Conservation (phyloP, 73 alveolate genomes). For the Tetrahymena malaccensis region DNA sequence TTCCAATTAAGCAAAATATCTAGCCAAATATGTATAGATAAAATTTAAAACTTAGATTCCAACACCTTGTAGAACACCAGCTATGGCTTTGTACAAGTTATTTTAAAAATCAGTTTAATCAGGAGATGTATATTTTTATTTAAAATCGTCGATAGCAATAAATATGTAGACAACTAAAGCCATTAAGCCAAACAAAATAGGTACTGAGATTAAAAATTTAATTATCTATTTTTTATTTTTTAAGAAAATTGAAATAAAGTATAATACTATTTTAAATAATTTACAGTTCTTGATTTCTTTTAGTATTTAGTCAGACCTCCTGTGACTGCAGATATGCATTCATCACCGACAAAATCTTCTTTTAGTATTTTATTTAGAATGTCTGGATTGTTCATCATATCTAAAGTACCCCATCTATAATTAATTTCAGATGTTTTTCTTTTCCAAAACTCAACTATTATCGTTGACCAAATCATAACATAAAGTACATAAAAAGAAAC, state of each 20-base stretch:
- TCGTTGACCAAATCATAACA: constrained; percentile 23
- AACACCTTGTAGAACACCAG: background rate
- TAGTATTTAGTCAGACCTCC: constrained; percentile 26
- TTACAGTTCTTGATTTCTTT: constrained; percentile 12
- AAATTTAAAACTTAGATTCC: constrained; percentile 12
- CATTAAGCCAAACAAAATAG: constrained; percentile 2
- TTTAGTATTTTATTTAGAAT: constrained; percentile 2
- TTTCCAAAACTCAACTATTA: constrained; percentile 29
- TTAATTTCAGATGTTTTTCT: constrained; percentile 44
- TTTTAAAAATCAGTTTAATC: background rate
- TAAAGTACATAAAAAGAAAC: constrained; percentile 3
- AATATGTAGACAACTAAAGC: background rate
- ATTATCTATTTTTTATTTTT: background rate
- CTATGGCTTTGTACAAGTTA: background rate
- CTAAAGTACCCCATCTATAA: constrained; percentile 42
- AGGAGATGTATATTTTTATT: background rate
- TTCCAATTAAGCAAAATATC: constrained; percentile 10
- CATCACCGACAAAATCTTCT: constrained; percentile 27
- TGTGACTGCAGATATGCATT: constrained; percentile 21
- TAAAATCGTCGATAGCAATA: constrained; percentile 1
- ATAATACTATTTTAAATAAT: background rate
- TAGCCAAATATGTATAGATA: background rate
- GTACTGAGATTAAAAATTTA: background rate
- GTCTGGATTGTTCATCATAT: constrained; percentile 1
- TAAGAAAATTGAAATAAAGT: background rate